A percentile compares a stretch with the other conserved stretches of the same genome.
Conservation (phyloP, 257 asterid species). For the Linaria vulgaris region DNA sequence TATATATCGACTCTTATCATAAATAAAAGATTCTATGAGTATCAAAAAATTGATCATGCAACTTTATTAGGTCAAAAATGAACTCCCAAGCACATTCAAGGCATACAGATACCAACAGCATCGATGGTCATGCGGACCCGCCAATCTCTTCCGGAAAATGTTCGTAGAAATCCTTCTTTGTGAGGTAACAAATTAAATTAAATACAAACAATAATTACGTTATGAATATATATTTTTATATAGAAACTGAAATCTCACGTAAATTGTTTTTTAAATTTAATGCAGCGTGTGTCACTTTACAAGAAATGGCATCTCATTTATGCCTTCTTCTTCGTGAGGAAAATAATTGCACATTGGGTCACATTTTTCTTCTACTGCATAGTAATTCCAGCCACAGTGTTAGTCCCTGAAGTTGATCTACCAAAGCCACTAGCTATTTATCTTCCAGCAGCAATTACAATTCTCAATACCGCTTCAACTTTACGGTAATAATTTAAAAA, state of each 20-base stretch:
- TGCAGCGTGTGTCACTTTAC: slow-evolving; percentile 83
- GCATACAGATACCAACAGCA: slow-evolving; percentile 91
- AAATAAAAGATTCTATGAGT: no score
- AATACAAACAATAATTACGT: no score
- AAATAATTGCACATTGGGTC: slow-evolving; percentile 82
- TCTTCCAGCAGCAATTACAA: slow-evolving; percentile 70
- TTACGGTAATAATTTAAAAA: no score
- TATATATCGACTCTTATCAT: no score
- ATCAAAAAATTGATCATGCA: no score
- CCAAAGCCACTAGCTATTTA: slow-evolving; percentile 94
- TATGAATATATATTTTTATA: neutral
- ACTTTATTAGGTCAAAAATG: slow-evolving; percentile 75
- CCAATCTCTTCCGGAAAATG: slow-evolving; percentile 89
- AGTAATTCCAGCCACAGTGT: slow-evolving; percentile 78
- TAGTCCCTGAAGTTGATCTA: slow-evolving; percentile 80
- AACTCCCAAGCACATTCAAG: slow-evolving; percentile 91
- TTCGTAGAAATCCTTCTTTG: slow-evolving; percentile 63
- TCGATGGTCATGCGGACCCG: slow-evolving; percentile 99
- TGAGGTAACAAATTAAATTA: no score
- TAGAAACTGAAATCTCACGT: neutral
- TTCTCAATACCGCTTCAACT: slow-evolving; percentile 78
- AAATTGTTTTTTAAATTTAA: neutral
- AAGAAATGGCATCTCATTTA: slow-evolving; percentile 82
- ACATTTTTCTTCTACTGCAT: slow-evolving; percentile 78
- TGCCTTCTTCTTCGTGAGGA: slow-evolving; percentile 90